Base-by-base conservation (phyloP, 2,329 filamentous ascomycete genomes). In the Tolypocladium ovalisporum region DNA sequence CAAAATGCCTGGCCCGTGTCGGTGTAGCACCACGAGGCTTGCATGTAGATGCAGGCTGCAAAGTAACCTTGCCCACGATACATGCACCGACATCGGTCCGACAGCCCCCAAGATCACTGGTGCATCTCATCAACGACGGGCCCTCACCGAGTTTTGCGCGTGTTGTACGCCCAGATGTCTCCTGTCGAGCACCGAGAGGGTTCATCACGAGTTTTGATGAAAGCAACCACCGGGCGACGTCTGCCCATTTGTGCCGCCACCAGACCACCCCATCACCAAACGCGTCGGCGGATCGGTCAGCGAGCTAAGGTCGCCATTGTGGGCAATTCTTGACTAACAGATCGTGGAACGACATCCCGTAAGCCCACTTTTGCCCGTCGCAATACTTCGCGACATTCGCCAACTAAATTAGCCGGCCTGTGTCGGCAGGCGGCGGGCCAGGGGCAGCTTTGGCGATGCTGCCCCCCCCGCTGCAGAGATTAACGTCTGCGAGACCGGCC, bases 351-450 rank as follows among this genome's bases (percentile, higher is more conserved):
- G 47, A 51, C 44, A 36, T 17, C n/a, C 8, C 52, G 36, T 9
- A 35, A 54, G 54, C 54, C 59, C 57, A 57, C 56, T 56, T 58
- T 59, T 56, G 57, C 56, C 27, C 52, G 54, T 55, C 40, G 27
- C 47, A 39, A 56, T 42, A 39, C 47, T 56, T 54, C 5, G 52
- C 47, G 44, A 32, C 24, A 53, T 53, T 47, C 42, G 52, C 49
- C 51, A 52, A 37, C 49, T 4, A 47, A 54, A 27, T 55, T 54
- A 10, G n/a, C 12, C 60, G 60, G 60, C 60, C 49, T 58, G 60
- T 56, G 54, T 62, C 60, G 60, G 61, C 61, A 61, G 57, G 55
- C 52, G 42, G 32, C 57, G 57, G 61, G 53, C 47, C 54, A 49
- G 29, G 40, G n/a, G 37, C 27, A n/a, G 22, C 29, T 32, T 29